Percentiles rank a stretch among this genome's conserved stretches.
Conservation (phyloP, 306 rosid genomes). For the Glycine latifolia region DNA sequence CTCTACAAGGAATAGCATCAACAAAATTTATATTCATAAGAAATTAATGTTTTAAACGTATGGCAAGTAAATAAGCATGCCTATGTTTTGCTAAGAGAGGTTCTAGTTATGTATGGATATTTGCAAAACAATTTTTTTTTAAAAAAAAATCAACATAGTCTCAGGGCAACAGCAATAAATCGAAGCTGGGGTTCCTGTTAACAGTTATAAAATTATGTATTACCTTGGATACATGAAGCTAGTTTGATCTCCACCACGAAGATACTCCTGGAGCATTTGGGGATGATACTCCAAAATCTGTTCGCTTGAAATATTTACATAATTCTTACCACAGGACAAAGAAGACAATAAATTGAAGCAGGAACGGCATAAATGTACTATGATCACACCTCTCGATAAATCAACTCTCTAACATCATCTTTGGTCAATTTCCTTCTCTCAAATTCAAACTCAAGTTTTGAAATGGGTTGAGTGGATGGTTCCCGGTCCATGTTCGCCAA, state of each 20-base stretch:
- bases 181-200: constrained; percentile 17
- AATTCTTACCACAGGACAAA: constrained; percentile 20
- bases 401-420: constrained; percentile 96
- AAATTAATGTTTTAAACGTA: not conserved
- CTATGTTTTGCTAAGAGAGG: not conserved
- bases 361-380: constrained; percentile 30
- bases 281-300: constrained; percentile 99
- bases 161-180: constrained; percentile 29
- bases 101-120: constrained; percentile 14
- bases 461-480: constrained; percentile 89
- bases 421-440: constrained; percentile 89
- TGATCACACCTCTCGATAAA: constrained; percentile 84
- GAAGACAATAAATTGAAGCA: constrained; percentile 38
- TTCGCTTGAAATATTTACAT: constrained; percentile 42
- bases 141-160: not conserved
- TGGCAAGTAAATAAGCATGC: constrained; percentile 18
- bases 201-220: constrained; percentile 9
- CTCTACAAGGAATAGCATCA: constrained; percentile 17
- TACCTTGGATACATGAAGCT: constrained; percentile 99
- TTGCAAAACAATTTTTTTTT: not conserved
- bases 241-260: constrained; percentile 92
- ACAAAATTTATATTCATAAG: constrained; percentile 12
- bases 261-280: constrained; percentile 94
- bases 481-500: constrained; percentile 87
- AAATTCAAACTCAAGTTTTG: constrained; percentile 98